Evolutionary conservation across 768 basidiomycete genomes (phyloP), one percentile per base, ranked within the genome.

Genomic region (Trametes coccinea): DNA sequence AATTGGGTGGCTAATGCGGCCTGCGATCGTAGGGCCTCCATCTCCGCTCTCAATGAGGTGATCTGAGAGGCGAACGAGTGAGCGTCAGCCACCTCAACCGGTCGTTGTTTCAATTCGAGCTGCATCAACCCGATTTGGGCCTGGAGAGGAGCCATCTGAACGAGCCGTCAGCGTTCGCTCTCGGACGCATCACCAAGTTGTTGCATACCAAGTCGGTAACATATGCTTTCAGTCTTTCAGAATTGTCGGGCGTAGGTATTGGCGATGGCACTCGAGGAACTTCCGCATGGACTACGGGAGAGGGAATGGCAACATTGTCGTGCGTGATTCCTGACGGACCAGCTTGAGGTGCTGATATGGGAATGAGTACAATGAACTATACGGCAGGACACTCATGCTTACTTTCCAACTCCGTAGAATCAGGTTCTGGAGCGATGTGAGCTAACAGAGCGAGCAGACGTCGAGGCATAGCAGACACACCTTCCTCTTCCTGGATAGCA

Each of bases 401-500:
- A 60, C 61, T 45, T 7, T 41, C 54, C 10, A 30, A 29, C 11
- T 52, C 48, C 48, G 49, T 30, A 7, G 53, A 40, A 2, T 58
- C 59, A 37, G 58, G 62, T 56, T 66, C 62, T 63, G 56, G 27
- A 27, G 29, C 13, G 5, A 45, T 46, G 16, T 60, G 44, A 53
- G 30, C 48, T 16, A 59, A 33, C 39, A 17, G 53, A 27, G 50
- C 29, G 29, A 37, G 33, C 16, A 44, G 10, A 39, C 22, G 22
- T 17, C 27, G 30, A 50, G n/a, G 13, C 17, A 27, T 7, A n/a
- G 51, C 29, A 34, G 60, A 37, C 48, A 7, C 3, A 61, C 59
- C 73, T 67, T 74, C 75, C 64, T 82, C 75, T 62, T 82, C 83
- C 53, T 71, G 72, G 29, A 90, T 90, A 4, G 84, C 82, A 17